These are phyloP conservation scores for Globisporangium recalcitrans DNA, from an alignment of 352 stramenopile species.

Conservation along the genomic window DNA sequence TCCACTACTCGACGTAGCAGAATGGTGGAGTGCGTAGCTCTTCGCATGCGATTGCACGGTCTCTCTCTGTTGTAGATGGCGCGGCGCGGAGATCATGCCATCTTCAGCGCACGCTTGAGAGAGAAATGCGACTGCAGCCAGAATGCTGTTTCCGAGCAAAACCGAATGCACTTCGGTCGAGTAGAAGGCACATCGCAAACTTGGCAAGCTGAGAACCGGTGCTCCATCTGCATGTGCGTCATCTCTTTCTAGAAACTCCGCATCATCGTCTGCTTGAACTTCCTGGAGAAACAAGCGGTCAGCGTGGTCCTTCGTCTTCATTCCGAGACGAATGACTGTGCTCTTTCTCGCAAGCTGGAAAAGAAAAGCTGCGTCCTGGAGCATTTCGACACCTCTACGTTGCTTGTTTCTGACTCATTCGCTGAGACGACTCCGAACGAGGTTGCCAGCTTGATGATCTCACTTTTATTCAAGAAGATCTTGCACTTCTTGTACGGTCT, in stretches of 20 bases:
- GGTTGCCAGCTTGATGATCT: conserved; percentile 6
- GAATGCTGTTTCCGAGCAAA: conserved; percentile 21
- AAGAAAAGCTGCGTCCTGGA: conserved; percentile 35
- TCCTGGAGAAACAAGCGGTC: background rate
- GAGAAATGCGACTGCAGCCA: conserved; percentile 39
- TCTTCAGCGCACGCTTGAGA: conserved; percentile 45
- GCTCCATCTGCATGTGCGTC: conserved; percentile 5
- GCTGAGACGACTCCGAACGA: background rate
- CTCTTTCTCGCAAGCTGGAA: conserved; percentile 22
- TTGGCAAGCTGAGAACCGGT: background rate
- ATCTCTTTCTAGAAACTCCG: background rate
- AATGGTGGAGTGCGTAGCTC: conserved; percentile 25
- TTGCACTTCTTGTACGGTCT: conserved; percentile 8
- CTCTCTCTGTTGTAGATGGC: conserved; percentile 40
- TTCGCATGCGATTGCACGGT: conserved; percentile 36
- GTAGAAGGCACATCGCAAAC: conserved; percentile 8
- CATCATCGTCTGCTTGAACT: background rate
- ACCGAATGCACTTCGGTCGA: conserved; percentile 20
- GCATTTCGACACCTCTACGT: conserved; percentile 1
- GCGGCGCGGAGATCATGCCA: conserved; percentile 26
- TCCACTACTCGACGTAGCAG: conserved; percentile 24
- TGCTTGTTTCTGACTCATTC: background rate
- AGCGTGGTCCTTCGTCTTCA: conserved; percentile 13
- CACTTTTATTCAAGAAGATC: conserved; percentile 13
- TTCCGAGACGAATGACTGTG: conserved; percentile 28